Conservation (phyloP, 306 rosid genomes). For the Urtica urens region DNA sequence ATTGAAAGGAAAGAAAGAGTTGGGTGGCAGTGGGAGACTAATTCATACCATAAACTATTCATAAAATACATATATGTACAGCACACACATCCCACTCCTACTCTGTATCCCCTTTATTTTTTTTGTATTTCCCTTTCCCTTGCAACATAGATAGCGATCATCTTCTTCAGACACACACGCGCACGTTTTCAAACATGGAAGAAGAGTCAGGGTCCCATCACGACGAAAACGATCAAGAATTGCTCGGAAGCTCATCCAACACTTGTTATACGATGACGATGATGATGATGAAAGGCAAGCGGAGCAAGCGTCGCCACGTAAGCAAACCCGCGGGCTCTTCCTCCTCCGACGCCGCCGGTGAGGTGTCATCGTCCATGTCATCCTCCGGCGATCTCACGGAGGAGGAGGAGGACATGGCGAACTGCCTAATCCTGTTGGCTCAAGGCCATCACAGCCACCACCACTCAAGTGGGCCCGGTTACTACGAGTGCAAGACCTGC, state of each 20-base stretch:
- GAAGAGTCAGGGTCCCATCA: too few species aligned
- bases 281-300: constrained; percentile 43
- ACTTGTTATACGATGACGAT: too few species aligned
- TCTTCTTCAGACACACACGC: background rate
- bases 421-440: constrained; percentile 79
- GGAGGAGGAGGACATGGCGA: constrained; percentile 94
- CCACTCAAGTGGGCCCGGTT: constrained; percentile 15
- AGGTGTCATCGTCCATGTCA: constrained; percentile 36
- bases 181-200: constrained; percentile 21
- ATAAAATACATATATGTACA: background rate
- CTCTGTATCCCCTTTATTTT: constrained; percentile 4
- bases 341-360: constrained; percentile 26
- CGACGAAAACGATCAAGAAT: constrained; percentile 20
- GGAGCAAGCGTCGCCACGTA: constrained; percentile 39
- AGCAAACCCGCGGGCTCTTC: constrained; percentile 7
- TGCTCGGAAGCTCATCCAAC: constrained; percentile 14
- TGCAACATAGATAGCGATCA: background rate
- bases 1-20: constrained; percentile 32
- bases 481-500: constrained; percentile 88
- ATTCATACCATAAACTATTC: constrained; percentile 9
- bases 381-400: constrained; percentile 33
- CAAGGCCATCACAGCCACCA: constrained; percentile 32
- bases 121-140: background rate
- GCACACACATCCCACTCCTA: constrained; percentile 3
- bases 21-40: constrained; percentile 31